phyloP scores from a whole-genome alignment of 352 stramenopile genomes.

The Phytopythium boreale region DNA sequence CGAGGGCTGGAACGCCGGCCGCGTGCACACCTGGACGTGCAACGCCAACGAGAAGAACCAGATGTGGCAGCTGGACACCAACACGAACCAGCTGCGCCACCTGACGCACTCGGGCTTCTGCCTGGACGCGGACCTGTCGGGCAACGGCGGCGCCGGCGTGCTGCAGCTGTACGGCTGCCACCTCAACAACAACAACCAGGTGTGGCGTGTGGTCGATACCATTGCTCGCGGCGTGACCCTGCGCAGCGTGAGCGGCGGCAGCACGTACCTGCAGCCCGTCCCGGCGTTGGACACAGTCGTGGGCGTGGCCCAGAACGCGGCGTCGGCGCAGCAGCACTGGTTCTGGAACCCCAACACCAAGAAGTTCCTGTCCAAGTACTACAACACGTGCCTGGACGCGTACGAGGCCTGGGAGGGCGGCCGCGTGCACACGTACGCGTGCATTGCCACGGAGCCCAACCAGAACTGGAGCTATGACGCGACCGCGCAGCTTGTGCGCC shows the following conservation, averaged over 20 bases:
- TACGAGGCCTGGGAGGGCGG: conserved; percentile 55
- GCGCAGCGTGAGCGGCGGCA: conserved; percentile 18
- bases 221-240: conserved; percentile 20
- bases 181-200: conserved; percentile 60
- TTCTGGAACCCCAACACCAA: conserved; percentile 44
- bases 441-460: conserved; percentile 48
- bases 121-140: conserved; percentile 42
- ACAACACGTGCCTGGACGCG: conserved; percentile 52
- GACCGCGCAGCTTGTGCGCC: conserved; percentile 34
- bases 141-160: conserved; percentile 28
- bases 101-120: conserved; percentile 50
- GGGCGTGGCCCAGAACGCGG: conserved; percentile 11
- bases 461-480: conserved; percentile 59
- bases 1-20: conserved; percentile 45
- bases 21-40: conserved; percentile 40
- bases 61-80: conserved; percentile 30
- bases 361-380: conserved; percentile 36
- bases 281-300: conserved; percentile 29
- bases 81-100: conserved; percentile 44
- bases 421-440: conserved; percentile 54
- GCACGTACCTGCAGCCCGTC: conserved; percentile 27
- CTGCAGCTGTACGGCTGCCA: conserved; percentile 28
- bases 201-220: conserved; percentile 20
- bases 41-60: conserved; percentile 42
- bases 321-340: conserved; percentile 33